These are phyloP conservation scores for Elongisporangium undulatum DNA, from an alignment of 352 stramenopile genomes.

Conservation along the genomic window DNA sequence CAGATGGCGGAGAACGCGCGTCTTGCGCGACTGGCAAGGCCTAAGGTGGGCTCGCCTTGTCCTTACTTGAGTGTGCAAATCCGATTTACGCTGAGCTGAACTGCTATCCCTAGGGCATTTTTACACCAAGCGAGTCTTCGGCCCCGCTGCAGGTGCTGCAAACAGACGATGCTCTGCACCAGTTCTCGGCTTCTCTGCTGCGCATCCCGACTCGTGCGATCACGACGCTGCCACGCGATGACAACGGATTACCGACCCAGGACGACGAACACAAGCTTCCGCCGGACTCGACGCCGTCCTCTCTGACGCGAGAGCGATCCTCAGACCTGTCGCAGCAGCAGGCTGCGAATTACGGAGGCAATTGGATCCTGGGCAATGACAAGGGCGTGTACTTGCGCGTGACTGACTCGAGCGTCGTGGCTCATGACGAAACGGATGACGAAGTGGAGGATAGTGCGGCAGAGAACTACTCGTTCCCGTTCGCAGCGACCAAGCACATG, in stretches of 20 bases:
- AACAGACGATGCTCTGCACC: constrained; percentile 52
- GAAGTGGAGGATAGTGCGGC: constrained; percentile 34
- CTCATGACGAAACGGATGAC: constrained; percentile 56
- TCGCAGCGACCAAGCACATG: constrained; percentile 25
- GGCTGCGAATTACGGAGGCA: constrained; percentile 44
- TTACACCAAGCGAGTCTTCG: constrained; percentile 33
- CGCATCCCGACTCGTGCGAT: constrained; percentile 72
- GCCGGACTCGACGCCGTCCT: background rate
- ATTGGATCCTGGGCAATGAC: constrained; percentile 78
- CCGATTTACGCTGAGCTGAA: background rate
- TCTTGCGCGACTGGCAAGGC: constrained; percentile 18
- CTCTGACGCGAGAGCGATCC: constrained; percentile 4
- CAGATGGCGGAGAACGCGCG: constrained; percentile 26
- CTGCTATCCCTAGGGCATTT: constrained; percentile 26
- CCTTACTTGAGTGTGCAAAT: background rate
- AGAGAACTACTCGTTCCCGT: constrained; percentile 46
- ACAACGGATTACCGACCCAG: constrained; percentile 32
- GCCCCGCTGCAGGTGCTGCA: constrained; percentile 43
- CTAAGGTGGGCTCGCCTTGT: constrained; percentile 11
- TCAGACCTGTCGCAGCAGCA: constrained; percentile 7
- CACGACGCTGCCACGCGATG: constrained; percentile 69
- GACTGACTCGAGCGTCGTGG: constrained; percentile 67
- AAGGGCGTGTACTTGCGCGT: constrained; percentile 73
- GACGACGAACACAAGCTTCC: constrained; percentile 11
- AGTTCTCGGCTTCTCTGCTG: constrained; percentile 62